Base-by-base conservation (phyloP, 495 filamentous ascomycete species). In the Letharia lupina region DNA sequence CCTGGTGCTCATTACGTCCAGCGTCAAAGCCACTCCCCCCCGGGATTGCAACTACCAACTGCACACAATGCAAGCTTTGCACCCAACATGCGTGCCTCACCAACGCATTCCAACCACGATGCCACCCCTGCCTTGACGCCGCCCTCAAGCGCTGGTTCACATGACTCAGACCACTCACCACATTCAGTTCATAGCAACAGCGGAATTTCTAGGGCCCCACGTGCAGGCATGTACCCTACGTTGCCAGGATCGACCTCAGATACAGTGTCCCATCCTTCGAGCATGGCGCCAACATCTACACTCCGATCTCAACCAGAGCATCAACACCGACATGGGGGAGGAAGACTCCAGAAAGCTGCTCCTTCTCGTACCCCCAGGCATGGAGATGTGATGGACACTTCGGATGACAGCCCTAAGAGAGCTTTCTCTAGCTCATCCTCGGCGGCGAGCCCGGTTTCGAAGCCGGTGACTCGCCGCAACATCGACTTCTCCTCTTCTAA, bases 71-170 rank as follows among this genome's bases (percentile, higher is more conserved):
- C 82, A 13, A 81, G 83, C 16, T 78, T 83, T 16, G 80, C 84
- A 60, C 80, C 85, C 0, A 78, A 88, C 69, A 85, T 85, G 70
- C 81, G 83, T 20, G 74, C 79, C 28, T 74, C 79, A 41, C 79
- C 85, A 0, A 81, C 75, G 71, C 84, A 79, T 65, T 85, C 82
- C 8, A 77, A 78, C 52, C 67, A 71, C n/a, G 74, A 77, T 58
- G 82, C 87, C 64, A 95, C 91, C 28, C 91, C 93, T 11, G 92
- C 89, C 1, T 81, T 96, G 71, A 97, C 93, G 0, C 94, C 94
- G 11, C 90, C 93, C 2, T 93, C 90, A n/a, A 92, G 88, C 71
- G 83, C 86, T 20, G 82, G 91, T 73, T 93, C 90, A 1, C 94
- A 96, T 76, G 88, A 85, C 31, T 92, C 91, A 0, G 86, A 87